Conservation (phyloP, 2,329 filamentous ascomycete species). For the Zymoseptoria pseudotritici region DNA sequence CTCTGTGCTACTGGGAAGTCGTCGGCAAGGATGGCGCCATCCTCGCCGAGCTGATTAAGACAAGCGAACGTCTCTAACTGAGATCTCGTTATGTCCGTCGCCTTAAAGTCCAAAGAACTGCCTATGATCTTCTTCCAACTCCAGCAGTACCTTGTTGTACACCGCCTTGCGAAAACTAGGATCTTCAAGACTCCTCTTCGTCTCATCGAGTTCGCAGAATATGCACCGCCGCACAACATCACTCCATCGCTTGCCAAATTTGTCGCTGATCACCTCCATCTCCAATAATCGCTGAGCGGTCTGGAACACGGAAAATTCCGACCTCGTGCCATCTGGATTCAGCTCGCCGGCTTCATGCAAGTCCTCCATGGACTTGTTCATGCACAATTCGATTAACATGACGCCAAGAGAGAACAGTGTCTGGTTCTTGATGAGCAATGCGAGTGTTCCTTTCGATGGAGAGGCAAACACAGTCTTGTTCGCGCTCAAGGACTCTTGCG, state of each 20-base stretch:
- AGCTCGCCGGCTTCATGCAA: slow-evolving; percentile 18
- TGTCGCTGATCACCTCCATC: slow-evolving; percentile 18
- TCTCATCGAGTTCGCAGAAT: slow-evolving; percentile 26
- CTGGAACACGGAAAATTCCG: slow-evolving; percentile 14
- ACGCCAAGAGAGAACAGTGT: slow-evolving; percentile 30
- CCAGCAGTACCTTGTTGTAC: slow-evolving; percentile 24
- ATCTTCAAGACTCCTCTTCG: slow-evolving; percentile 23
- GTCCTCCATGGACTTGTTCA: slow-evolving; percentile 20
- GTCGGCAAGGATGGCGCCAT: too few relatives aligned
- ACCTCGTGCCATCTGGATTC: slow-evolving; percentile 9
- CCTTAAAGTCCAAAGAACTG: background rate
- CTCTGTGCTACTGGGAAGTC: too few relatives aligned
- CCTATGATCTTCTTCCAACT: slow-evolving; percentile 21
- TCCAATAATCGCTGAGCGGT: slow-evolving; percentile 24
- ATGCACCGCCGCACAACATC: slow-evolving; percentile 30
- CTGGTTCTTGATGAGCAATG: slow-evolving; percentile 24
- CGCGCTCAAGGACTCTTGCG: background rate
- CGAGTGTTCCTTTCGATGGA: background rate
- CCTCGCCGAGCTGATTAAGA: too few relatives aligned
- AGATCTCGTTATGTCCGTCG: too few relatives aligned
- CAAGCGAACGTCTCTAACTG: too few relatives aligned
- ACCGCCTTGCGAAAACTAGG: slow-evolving; percentile 25
- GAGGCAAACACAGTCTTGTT: background rate
- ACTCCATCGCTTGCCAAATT: slow-evolving; percentile 26
- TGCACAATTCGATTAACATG: slow-evolving; percentile 31